phyloP scores from a whole-genome alignment of 2,329 filamentous ascomycete species.

The Apiospora phragmitis region DNA sequence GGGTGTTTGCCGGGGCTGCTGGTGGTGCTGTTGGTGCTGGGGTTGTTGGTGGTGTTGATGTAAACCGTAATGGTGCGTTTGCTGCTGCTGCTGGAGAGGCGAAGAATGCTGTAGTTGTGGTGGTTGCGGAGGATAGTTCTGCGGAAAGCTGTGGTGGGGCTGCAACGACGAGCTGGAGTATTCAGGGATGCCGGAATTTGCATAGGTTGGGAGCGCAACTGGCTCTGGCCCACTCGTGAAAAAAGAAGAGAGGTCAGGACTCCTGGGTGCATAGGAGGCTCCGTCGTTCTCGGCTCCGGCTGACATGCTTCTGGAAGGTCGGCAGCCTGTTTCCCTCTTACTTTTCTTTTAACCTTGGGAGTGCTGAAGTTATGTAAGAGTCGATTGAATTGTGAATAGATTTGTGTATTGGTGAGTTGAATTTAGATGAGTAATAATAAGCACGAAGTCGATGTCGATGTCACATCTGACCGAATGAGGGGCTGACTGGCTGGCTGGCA shows the following conservation, averaged over 20 bases:
- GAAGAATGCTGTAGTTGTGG: neutral
- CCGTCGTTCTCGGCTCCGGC: constrained; percentile 39
- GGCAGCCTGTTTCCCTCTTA: neutral
- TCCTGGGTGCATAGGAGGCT: constrained; percentile 54
- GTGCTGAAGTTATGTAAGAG: too few species aligned
- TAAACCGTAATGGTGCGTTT: constrained; percentile 16
- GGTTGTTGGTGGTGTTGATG: constrained; percentile 22
- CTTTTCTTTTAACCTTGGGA: too few species aligned
- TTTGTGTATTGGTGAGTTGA: neutral
- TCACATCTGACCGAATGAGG: neutral
- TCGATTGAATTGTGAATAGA: neutral
- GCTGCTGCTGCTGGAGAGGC: neutral
- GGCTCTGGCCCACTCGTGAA: constrained; percentile 33
- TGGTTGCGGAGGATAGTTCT: constrained; percentile 11
- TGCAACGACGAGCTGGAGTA: constrained; percentile 14
- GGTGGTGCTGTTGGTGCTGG: constrained; percentile 18
- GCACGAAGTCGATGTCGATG: neutral
- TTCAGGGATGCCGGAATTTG: constrained; percentile 9
- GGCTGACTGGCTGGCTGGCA: neutral
- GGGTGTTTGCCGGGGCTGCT: neutral
- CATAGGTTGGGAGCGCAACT: neutral
- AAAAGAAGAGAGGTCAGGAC: constrained; percentile 60
- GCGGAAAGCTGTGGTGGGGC: constrained; percentile 29
- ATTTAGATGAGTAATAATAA: neutral
- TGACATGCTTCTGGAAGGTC: constrained; percentile 36